Evolutionary conservation across 805 yeast genomes (phyloP).

Genomic region (Saturnispora zaruensis): DNA sequence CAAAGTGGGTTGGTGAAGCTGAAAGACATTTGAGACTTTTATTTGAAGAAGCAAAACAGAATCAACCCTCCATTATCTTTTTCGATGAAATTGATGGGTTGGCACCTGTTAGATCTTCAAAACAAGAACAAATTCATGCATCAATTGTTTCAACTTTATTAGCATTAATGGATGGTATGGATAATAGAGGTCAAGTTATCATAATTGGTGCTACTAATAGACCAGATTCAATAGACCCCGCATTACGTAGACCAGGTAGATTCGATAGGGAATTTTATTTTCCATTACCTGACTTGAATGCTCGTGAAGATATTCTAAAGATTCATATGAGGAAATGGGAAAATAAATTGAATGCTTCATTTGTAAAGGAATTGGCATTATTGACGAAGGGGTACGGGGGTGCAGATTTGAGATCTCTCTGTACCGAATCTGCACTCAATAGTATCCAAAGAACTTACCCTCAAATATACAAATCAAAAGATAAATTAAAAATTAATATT

Average conservation of each 20-base stretch:
- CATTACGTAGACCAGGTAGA: slow-evolving; percentile 92
- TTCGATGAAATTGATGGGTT: slow-evolving; percentile 97
- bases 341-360: slow-evolving; percentile 53
- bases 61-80: slow-evolving; percentile 92
- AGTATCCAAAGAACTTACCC: slow-evolving; percentile 91
- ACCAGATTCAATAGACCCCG: slow-evolving; percentile 98
- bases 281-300: slow-evolving; percentile 78
- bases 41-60: slow-evolving; percentile 92
- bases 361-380: slow-evolving; percentile 59
- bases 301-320: slow-evolving; percentile 67
- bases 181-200: slow-evolving; percentile 94
- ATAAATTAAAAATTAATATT: slow-evolving; percentile 69
- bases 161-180: slow-evolving; percentile 99
- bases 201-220: slow-evolving; percentile 97
- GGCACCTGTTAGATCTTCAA: slow-evolving; percentile 95
- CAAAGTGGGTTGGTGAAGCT: slow-evolving; percentile 99
- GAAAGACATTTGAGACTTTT: slow-evolving; percentile 85
- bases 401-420: slow-evolving; percentile 88
- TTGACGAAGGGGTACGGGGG: slow-evolving; percentile 97
- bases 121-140: slow-evolving; percentile 97
- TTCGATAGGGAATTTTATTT: slow-evolving; percentile 95
- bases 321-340: slow-evolving; percentile 90
- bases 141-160: slow-evolving; percentile 90
- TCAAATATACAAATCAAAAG: slow-evolving; percentile 72
- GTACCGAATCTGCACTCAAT: slow-evolving; percentile 91